These are phyloP conservation scores for Camelina hispida DNA, from an alignment of 345 rosid species.

Conservation along the genomic window DNA sequence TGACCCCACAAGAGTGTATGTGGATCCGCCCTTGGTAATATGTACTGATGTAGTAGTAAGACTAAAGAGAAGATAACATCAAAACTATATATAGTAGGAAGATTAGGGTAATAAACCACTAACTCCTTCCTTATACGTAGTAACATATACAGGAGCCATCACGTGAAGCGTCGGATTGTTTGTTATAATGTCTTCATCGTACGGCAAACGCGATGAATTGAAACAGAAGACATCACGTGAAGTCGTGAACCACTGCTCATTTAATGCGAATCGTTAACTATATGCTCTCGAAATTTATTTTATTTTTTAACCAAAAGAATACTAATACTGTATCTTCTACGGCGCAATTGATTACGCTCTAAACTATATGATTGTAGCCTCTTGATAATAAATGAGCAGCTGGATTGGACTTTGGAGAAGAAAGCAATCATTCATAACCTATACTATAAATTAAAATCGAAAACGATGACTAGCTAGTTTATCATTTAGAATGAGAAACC, in stretches of 20 bases:
- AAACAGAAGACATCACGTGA: slow-evolving; percentile 42
- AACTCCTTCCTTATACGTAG: not conserved
- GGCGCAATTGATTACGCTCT: not conserved
- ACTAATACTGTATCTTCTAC: not conserved
- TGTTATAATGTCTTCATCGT: slow-evolving; percentile 39
- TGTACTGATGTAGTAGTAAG: slow-evolving; percentile 10
- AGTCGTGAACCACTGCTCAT: slow-evolving; percentile 38
- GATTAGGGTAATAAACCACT: not conserved
- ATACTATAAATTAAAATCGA: not conserved
- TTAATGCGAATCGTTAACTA: slow-evolving; percentile 16
- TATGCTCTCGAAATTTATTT: not conserved
- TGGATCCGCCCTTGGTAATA: no score
- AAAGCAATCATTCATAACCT: slow-evolving; percentile 1
- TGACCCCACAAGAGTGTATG: no score
- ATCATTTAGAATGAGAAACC: not conserved
- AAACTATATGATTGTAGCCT: not conserved
- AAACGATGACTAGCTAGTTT: slow-evolving; percentile 3
- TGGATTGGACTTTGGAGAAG: not conserved
- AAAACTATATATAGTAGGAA: not conserved
- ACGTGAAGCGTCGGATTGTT: slow-evolving; percentile 41
- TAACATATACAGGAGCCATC: not conserved
- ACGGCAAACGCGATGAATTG: slow-evolving; percentile 31
- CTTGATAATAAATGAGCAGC: not conserved
- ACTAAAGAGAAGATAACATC: slow-evolving; percentile 2
- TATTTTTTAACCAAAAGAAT: not conserved